Base-by-base conservation (phyloP, 257 asterid species). In the Capsicum baccatum region DNA sequence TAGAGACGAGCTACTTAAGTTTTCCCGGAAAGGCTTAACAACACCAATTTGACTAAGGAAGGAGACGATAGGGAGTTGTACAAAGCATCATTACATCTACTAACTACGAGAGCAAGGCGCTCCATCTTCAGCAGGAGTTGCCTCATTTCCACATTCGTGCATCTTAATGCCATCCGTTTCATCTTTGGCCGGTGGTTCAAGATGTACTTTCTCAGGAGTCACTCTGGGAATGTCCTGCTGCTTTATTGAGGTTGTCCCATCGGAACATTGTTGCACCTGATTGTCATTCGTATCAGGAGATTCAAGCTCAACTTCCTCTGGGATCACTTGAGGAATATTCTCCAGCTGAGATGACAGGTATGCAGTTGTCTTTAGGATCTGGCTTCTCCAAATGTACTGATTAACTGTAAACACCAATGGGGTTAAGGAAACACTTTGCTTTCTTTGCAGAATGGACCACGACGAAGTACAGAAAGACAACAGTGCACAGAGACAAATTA, bases 241-340 rank as follows among this genome's bases (percentile, higher is more conserved):
- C 6, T 83, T 84, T 90, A 91, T 21, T 93, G 89, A 60, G 11
- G 88, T 86, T 80, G 84, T 90, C 80, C 89, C 89, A 57, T 89
- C 84, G 91, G 93, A 26, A 15, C 85, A 82, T 80, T 78, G 86
- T 5, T 55, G 16, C 47, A 33, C 33, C 44, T 64, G n/a, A 26
- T 33, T 64, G 39, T 6, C 71, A 33, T 64, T 14, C 17, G 5
- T 59, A 33, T 81, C 15, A 55, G 70, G 42, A 71, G 85, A 62
- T 80, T 87, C 55, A 50, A 50, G 83, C 84, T 85, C 92, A 73
- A 68, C 48, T 37, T 59, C 70, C 10, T 92, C 98, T 1, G 94
- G 92, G 79, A 88, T 92, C 83, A 95, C 94, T 42, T 6, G 68
- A 9, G 97, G 97, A 57, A 83, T 82, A 86, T 80, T 86, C 79